Conservation (phyloP, 2,329 filamentous ascomycete genomes). For the Penicillium thymicola region DNA sequence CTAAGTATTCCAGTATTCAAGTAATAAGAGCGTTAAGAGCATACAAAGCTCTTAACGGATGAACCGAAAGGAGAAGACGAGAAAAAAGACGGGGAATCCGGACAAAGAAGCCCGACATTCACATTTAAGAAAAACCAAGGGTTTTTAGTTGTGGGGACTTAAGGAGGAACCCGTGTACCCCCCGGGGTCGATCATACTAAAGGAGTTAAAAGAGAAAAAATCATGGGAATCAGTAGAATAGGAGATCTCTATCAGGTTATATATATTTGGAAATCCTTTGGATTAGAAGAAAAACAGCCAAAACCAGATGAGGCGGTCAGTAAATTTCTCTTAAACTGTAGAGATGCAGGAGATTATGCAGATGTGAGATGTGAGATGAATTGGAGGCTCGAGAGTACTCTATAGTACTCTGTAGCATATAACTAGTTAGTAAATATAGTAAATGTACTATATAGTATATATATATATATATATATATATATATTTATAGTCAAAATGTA, state of each 20-base stretch:
- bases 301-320: conserved; percentile 1
- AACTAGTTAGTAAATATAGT: too few relatives aligned
- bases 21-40: neutral
- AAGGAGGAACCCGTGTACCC: neutral
- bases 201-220: neutral
- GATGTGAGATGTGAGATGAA: neutral
- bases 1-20: neutral
- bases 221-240: neutral
- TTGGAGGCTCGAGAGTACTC: neutral
- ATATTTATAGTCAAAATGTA: too few relatives aligned
- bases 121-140: neutral
- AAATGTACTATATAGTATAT: too few relatives aligned
- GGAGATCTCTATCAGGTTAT: neutral
- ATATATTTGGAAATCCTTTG: neutral
- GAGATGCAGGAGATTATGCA: neutral
- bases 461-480: too few relatives aligned
- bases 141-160: conserved; percentile 1
- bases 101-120: neutral
- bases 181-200: conserved; percentile 5
- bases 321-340: neutral
- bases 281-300: too few relatives aligned
- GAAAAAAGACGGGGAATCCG: neutral
- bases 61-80: neutral
- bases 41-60: neutral
- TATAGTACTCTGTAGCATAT: too few relatives aligned